Conservation (phyloP, 192 early-diverging fungal species). For the Jimgerdemannia flammicorona region DNA sequence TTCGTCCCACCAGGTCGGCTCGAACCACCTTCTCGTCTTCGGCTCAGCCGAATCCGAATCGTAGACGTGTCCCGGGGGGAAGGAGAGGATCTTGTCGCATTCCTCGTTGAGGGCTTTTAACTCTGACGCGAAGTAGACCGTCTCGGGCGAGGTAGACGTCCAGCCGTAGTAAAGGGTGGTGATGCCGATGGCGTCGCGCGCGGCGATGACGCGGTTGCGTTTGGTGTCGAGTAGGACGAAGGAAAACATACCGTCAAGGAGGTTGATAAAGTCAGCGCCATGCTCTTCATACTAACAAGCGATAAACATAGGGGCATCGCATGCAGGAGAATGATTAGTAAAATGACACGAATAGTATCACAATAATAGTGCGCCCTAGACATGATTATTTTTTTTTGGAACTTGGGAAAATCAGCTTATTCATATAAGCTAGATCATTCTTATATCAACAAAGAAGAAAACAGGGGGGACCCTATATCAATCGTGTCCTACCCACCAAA, state of each 20-base stretch:
- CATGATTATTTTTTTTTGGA: conserved; percentile 7
- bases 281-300: conserved; percentile 74
- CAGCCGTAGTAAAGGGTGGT: conserved; percentile 97
- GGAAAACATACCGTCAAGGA: conserved; percentile 96
- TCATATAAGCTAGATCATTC: not conserved
- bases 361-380: not conserved
- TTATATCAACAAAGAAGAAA: not conserved
- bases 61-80: conserved; percentile 97
- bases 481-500: conserved; percentile 51
- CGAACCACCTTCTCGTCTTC: conserved; percentile 76
- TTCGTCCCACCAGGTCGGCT: conserved; percentile 87
- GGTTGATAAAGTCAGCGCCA: conserved; percentile 74
- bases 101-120: conserved; percentile 96
- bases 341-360: no score
- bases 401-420: not conserved
- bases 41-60: conserved; percentile 65
- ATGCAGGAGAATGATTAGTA: no score
- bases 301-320: no score
- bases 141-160: conserved; percentile 74
- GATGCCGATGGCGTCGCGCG: conserved; percentile 97
- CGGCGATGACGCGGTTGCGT: conserved; percentile 81
- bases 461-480: not conserved
- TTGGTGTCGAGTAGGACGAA: conserved; percentile 88
- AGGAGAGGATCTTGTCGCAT: conserved; percentile 95
- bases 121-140: conserved; percentile 91